Evolutionary conservation across 2,329 filamentous ascomycete genomes (phyloP), one percentile per base, ranked within the genome.

Genomic region (Aureobasidium sp.): DNA sequence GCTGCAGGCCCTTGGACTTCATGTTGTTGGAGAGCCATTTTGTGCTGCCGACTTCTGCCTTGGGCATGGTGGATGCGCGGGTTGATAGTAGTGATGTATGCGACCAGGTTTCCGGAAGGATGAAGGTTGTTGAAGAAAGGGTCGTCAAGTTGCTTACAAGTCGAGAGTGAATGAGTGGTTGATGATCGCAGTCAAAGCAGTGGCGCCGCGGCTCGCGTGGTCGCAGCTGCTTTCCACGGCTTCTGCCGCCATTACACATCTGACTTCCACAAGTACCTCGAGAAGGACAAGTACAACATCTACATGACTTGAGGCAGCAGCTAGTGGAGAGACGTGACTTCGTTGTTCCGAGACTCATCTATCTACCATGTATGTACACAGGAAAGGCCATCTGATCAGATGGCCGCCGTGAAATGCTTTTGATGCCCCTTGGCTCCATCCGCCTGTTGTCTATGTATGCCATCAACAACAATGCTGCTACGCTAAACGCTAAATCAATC

Each of bases 11-110:
- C 73, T 90, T 88, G 65, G 85, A 83, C 77, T 96, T 97, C 79
- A 96, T 87, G 77, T 91, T 88, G 78, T 97, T 97, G 76, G 84
- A 86, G 63, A 97, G 83, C 73, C 90, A 84, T 77, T 97, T 97
- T n/a, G 88, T 91, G 62, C 87, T 90, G 65, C 94, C 94, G 59
- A 90, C 86, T 79, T 97, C 94, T 69, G 94, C 94, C 79, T 90
- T 90, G 41, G 54, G 54, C 61, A 63, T 63, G 29, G 2, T 61
- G 32, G 7, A 15, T 21, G 13, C 6, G 15, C 7, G 6, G 5
- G 34, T 27, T 16, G 37, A 27, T 15, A 8, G 15, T 21, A 16
- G 11, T 25, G 27, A 8, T 32, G 16, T 55, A 42, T 55, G 52
- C 39, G 52, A 55, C 39, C 16, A 21, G 5, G 30, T 2, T 16